Conservation (phyloP, 1,139 yeast species). For the Kluyveromyces marxianus region DNA sequence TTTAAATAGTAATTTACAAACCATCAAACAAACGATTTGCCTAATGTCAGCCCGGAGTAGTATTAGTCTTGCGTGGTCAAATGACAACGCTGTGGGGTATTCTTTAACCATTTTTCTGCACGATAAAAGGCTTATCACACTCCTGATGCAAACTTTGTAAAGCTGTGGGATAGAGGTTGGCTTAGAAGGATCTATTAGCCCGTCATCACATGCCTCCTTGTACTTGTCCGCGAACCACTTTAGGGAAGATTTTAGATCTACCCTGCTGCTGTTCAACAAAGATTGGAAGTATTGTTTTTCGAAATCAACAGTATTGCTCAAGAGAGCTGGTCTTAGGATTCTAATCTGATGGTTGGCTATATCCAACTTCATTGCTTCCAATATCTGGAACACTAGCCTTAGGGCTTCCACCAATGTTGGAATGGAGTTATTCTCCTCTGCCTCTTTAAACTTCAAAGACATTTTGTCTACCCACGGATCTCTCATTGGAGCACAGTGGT, state of each 20-base stretch:
- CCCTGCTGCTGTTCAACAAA: constrained; percentile 57
- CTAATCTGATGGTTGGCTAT: constrained; percentile 93
- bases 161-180: constrained; percentile 19
- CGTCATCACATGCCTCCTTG: constrained; percentile 15
- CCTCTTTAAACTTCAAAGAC: constrained; percentile 59
- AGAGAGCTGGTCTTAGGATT: constrained; percentile 71
- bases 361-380: constrained; percentile 94
- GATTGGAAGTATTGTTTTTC: constrained; percentile 83
- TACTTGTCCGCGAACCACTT: constrained; percentile 57
- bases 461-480: constrained; percentile 85
- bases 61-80: constrained; percentile 76
- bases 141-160: constrained; percentile 24
- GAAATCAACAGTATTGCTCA: constrained; percentile 86
- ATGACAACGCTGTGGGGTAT: constrained; percentile 80
- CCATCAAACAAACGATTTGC: constrained; percentile 72
- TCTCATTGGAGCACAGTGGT: constrained; percentile 86
- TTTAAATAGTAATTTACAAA: constrained; percentile 65
- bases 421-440: constrained; percentile 48
- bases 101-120: constrained; percentile 78
- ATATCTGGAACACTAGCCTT: constrained; percentile 69
- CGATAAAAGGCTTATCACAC: constrained; percentile 49
- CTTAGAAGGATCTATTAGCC: constrained; percentile 12
- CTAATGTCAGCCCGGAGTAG: constrained; percentile 78
- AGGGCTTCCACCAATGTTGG: constrained; percentile 65
- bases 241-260: constrained; percentile 58